phyloP scores from a whole-genome alignment of 441 rosid species.

The Omphalea diandra region DNA sequence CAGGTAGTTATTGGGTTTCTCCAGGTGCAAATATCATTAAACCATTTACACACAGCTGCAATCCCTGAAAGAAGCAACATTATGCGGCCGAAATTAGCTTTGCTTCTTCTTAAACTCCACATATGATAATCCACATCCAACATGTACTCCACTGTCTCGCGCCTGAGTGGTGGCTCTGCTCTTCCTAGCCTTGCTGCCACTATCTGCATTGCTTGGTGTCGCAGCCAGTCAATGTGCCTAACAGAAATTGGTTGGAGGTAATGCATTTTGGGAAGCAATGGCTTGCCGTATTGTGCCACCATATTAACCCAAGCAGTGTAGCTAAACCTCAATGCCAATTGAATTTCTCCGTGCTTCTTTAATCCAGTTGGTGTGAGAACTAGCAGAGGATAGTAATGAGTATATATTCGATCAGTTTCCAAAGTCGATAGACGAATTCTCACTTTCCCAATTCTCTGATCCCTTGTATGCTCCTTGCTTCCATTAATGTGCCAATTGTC shows the following conservation, averaged over 20 bases:
- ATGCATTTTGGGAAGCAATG: slow-evolving; percentile 42
- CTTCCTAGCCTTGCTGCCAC: slow-evolving; percentile 32
- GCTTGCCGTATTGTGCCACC: slow-evolving; percentile 32
- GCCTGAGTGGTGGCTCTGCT: slow-evolving; percentile 56
- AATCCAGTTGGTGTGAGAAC: slow-evolving; percentile 26
- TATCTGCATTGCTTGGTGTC: slow-evolving; percentile 36
- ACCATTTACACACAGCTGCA: slow-evolving; percentile 42
- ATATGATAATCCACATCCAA: slow-evolving; percentile 54
- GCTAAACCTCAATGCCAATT: slow-evolving; percentile 35
- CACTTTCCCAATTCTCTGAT: slow-evolving; percentile 53
- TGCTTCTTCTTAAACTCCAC: slow-evolving; percentile 61
- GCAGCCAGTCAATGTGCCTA: slow-evolving; percentile 30
- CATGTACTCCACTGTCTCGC: slow-evolving; percentile 57
- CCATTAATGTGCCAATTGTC: slow-evolving; percentile 55
- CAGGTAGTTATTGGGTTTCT: slow-evolving; percentile 44
- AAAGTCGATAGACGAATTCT: slow-evolving; percentile 54
- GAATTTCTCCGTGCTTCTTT: slow-evolving; percentile 36
- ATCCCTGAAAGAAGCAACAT: slow-evolving; percentile 31
- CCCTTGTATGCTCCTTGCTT: slow-evolving; percentile 51
- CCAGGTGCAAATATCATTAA: slow-evolving; percentile 49
- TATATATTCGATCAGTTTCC: slow-evolving; percentile 44
- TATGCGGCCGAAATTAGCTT: slow-evolving; percentile 48
- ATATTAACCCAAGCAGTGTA: slow-evolving; percentile 37
- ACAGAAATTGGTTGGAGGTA: slow-evolving; percentile 35
- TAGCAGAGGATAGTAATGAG: slow-evolving; percentile 47